These are phyloP conservation scores for Nigrospora oryzae DNA, from an alignment of 2,329 filamentous ascomycete genomes.

Conservation along the genomic window DNA sequence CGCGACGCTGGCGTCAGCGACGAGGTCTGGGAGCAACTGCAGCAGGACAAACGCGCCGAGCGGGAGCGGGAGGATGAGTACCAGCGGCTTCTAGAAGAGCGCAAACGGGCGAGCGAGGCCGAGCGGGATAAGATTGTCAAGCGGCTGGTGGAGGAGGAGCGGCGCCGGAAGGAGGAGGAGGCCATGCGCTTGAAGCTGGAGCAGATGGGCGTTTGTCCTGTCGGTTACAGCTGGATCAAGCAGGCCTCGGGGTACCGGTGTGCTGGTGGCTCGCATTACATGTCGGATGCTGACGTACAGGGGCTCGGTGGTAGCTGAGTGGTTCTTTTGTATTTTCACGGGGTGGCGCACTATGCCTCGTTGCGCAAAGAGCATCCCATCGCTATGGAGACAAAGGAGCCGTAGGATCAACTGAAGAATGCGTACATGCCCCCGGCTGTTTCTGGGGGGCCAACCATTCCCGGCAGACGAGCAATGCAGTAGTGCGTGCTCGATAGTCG, in stretches of 20 bases:
- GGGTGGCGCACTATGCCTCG: too few relatives aligned
- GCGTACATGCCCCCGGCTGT: too few relatives aligned
- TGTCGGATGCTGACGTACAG: constrained; percentile 24
- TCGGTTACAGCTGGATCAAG: constrained; percentile 55
- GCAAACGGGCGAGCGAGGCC: constrained; percentile 14
- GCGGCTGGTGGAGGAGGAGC: constrained; percentile 27
- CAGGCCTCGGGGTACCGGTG: constrained; percentile 52
- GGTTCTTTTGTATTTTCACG: too few relatives aligned
- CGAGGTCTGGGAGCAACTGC: constrained; percentile 51
- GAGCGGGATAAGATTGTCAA: constrained; percentile 26
- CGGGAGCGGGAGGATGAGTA: constrained; percentile 27
- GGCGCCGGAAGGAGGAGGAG: constrained; percentile 27
- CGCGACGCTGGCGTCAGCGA: constrained; percentile 53
- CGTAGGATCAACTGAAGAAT: too few relatives aligned
- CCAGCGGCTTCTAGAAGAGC: constrained; percentile 20
- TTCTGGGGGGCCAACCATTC: too few relatives aligned
- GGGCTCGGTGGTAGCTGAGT: too few relatives aligned
- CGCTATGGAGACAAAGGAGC: too few relatives aligned
- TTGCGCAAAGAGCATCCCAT: too few relatives aligned
- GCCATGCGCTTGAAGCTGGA: constrained; percentile 37
- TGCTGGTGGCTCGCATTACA: constrained; percentile 49
- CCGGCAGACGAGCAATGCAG: too few relatives aligned
- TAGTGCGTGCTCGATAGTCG: too few relatives aligned
- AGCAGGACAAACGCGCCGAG: constrained; percentile 35
- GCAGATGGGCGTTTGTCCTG: constrained; percentile 44